phyloP scores from a whole-genome alignment of 345 rosid species.

The Populus davidiana region DNA sequence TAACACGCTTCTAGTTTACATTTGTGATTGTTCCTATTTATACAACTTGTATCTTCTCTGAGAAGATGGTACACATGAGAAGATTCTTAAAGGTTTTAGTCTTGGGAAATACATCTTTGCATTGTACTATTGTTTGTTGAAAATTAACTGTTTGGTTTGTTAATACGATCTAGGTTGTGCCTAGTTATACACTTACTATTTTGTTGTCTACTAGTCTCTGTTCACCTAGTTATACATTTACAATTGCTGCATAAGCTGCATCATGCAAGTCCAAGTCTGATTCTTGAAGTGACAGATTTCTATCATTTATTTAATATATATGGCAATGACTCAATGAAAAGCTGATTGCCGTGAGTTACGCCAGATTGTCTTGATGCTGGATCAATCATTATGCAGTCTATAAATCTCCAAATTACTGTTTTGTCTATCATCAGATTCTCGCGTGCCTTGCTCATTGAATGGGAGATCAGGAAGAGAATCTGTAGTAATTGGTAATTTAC shows the following conservation, averaged over 20 bases:
- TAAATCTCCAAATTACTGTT: too few species aligned
- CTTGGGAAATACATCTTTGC: not conserved
- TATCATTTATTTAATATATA: not conserved
- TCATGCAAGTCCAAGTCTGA: not conserved
- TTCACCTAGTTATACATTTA: not conserved
- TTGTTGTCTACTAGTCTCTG: not conserved
- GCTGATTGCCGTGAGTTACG: too few species aligned
- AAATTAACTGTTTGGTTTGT: not conserved
- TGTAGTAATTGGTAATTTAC: too few species aligned
- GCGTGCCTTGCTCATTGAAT: too few species aligned
- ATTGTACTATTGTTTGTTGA: not conserved
- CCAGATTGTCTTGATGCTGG: too few species aligned
- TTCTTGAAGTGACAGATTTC: not conserved
- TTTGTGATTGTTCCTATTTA: too few species aligned
- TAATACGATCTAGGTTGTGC: not conserved
- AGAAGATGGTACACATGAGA: not conserved
- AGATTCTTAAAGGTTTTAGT: not conserved
- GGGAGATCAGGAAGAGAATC: too few species aligned
- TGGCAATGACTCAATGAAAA: not conserved
- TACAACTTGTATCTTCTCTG: too few species aligned
- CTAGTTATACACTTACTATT: not conserved
- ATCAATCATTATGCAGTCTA: too few species aligned
- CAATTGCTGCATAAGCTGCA: not conserved
- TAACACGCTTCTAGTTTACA: not conserved
- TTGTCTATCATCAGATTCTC: too few species aligned